Percentiles rank a stretch among this genome's conserved stretches.
Evolutionary conservation across 306 rosid genomes (phyloP).

Genomic region (Medicago arabica): DNA sequence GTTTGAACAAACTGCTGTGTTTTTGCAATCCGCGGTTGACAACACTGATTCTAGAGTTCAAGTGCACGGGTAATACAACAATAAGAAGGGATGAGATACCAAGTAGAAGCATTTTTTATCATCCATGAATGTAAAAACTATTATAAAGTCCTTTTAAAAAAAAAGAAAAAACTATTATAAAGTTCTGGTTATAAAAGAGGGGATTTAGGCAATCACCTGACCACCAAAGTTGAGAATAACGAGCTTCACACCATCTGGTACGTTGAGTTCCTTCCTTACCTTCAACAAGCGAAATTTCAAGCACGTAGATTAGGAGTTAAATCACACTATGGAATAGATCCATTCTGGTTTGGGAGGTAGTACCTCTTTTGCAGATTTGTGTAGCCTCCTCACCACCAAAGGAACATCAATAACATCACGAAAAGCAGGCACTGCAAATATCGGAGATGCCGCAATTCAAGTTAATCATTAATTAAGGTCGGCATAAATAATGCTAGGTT

Average conservation of each 20-base stretch:
- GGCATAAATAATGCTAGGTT: conserved; percentile 21
- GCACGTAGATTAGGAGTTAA: conserved; percentile 24
- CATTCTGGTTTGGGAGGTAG: conserved; percentile 29
- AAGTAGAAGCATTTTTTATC: conserved; percentile 17
- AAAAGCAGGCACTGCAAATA: conserved; percentile 88
- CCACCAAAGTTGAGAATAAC: conserved; percentile 97
- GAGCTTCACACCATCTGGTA: conserved; percentile 71
- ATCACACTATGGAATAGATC: conserved; percentile 37
- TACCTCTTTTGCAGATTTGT: conserved; percentile 91
- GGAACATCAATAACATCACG: conserved; percentile 93
- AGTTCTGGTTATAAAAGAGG: conserved; percentile 21
- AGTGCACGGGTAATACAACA: background rate
- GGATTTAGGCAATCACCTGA: conserved; percentile 63
- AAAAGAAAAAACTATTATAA: conserved; percentile 9
- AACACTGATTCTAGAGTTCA: background rate
- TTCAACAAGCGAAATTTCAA: conserved; percentile 47
- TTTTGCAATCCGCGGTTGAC: background rate
- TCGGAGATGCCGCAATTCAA: conserved; percentile 28
- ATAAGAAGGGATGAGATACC: conserved; percentile 18
- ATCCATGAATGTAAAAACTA: background rate
- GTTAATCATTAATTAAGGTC: conserved; percentile 21
- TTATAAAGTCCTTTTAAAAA: background rate
- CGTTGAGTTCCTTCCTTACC: conserved; percentile 85
- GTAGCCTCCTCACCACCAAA: conserved; percentile 91
- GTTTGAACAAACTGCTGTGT: background rate